A percentile compares a stretch with the other conserved stretches of the same genome.
These are phyloP conservation scores for Erucastrum elatum DNA, from an alignment of 345 rosid species.

Conservation along the genomic window DNA sequence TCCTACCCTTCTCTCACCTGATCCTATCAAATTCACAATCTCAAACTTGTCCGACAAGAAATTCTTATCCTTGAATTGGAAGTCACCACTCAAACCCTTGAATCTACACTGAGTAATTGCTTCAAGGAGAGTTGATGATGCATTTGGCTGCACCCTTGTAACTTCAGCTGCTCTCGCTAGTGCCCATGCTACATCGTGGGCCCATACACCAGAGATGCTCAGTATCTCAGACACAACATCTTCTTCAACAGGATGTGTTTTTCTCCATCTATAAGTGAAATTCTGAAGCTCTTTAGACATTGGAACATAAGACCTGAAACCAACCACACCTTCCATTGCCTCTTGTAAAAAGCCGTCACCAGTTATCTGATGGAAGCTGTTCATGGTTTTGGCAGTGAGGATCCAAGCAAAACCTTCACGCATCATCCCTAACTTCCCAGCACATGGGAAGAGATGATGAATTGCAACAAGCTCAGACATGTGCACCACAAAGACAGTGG, in stretches of 20 bases:
- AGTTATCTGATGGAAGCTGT: not conserved
- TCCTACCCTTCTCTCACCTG: conserved; percentile 40
- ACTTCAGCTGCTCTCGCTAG: conserved; percentile 37
- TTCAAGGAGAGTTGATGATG: conserved; percentile 25
- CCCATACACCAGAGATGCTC: conserved; percentile 35
- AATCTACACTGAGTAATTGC: conserved; percentile 27
- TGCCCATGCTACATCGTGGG: conserved; percentile 39
- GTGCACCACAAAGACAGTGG: not conserved
- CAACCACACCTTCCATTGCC: conserved; percentile 49
- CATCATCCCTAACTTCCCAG: conserved; percentile 35
- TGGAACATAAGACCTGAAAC: conserved; percentile 41
- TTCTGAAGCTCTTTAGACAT: conserved; percentile 35
- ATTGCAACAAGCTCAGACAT: not conserved
- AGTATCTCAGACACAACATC: not conserved
- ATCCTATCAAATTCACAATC: conserved; percentile 41
- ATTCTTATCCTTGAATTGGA: conserved; percentile 19
- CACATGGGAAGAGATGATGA: conserved; percentile 31
- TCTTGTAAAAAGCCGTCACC: not conserved
- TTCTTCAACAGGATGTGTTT: conserved; percentile 1
- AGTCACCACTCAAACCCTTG: conserved; percentile 42
- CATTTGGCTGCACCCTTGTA: conserved; percentile 2
- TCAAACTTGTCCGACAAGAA: conserved; percentile 34
- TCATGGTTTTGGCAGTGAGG: conserved; percentile 25
- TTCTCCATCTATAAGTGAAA: conserved; percentile 41
- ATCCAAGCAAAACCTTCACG: conserved; percentile 47